Base-by-base conservation (phyloP, 257 asterid genomes). In the Ligustrum vulgare region DNA sequence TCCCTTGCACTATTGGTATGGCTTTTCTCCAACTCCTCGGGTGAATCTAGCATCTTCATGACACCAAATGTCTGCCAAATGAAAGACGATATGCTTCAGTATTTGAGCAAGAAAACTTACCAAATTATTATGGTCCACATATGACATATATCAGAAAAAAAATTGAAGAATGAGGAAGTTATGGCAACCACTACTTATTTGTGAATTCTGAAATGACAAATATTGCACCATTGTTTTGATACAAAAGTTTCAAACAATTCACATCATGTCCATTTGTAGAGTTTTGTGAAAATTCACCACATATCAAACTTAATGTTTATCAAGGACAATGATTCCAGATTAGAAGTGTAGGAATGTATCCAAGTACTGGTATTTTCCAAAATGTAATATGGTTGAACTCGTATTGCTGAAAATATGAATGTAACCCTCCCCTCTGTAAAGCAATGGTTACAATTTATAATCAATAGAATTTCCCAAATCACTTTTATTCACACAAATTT, bases 11-110 rank as follows among this genome's bases (percentile, higher is more conserved):
- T 31, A 35, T 75, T 72, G 25, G 49, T 71, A 6, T 68, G 60
- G 69, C 69, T 33, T 67, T 73, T 75, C 69, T 45, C 84, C 13
- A 73, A 70, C 60, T 74, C 80, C 69, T 69, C 75, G 28, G 64
- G 36, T 47, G 77, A 79, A 82, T 79, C 78, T 56, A 69, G 71
- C 87, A 81, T 83, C 81, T 69, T 79, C 67, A 58, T 15, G 69
- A 76, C 75, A 65, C 80, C 81, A 80, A 76, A 69, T 68, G 76
- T 51, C 87, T 80, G 75, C 75, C 39, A 22, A 67, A 20, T 35
- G 54, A 67, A 47, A 56, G 15, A 13, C 16, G 8, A 74, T 10
- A 12, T 3, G 4, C 23, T 32, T 35, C 45, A 16, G 4, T 63
- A 62, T 64, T 72, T 11, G 39, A 23, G 73, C 37, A 60, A 20